Evolutionary conservation across 176 grass and related monocot species (phyloP).

Genomic region (Bothriochloa decipiens): DNA sequence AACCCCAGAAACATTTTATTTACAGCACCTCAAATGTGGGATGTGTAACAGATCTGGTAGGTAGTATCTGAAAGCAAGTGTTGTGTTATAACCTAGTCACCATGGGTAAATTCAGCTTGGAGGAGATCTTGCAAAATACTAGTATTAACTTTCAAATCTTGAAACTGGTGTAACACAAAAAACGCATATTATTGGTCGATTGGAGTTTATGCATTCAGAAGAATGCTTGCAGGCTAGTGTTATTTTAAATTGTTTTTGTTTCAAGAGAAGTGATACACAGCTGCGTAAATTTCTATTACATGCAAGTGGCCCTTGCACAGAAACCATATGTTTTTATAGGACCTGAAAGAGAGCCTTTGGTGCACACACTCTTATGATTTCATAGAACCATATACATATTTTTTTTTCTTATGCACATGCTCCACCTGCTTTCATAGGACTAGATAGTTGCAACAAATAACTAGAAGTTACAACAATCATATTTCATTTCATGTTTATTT

Average conservation of each 20-base stretch:
- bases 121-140: conserved; percentile 5
- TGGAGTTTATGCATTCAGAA: conserved; percentile 13
- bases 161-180: neutral
- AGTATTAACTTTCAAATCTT: neutral
- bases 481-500: conserved; percentile 26
- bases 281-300: conserved; percentile 13
- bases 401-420: conserved; percentile 8
- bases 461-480: neutral
- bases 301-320: neutral
- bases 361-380: conserved; percentile 1
- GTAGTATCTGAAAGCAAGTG: conserved; percentile 3
- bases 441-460: conserved; percentile 9
- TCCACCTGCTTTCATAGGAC: conserved; percentile 33
- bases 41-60: neutral
- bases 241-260: neutral
- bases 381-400: neutral
- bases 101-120: neutral
- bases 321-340: conserved; percentile 4
- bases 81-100: neutral
- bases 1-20: conserved; percentile 23
- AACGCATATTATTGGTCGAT: too few relatives aligned
- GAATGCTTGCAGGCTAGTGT: neutral
- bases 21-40: conserved; percentile 21
- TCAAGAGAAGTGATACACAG: neutral
- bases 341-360: neutral